Base-by-base conservation (phyloP, 2,329 filamentous ascomycete genomes). In the Beauveria bassiana region DNA sequence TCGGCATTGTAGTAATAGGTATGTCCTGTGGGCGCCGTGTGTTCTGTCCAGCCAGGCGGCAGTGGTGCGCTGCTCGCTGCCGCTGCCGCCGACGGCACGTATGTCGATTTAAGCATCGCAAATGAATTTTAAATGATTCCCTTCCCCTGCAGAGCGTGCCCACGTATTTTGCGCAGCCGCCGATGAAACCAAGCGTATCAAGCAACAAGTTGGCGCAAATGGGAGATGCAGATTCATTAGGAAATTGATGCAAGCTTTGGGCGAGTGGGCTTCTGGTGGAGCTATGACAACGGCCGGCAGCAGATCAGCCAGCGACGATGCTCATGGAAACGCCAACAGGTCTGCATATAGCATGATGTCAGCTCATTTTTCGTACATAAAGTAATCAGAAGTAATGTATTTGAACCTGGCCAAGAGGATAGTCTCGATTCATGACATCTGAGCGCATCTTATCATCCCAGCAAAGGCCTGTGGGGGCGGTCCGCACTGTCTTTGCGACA, bases 41-140 rank as follows among this genome's bases (percentile, higher is more conserved):
- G 92, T 74, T 96, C 90, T n/a, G 89, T 91, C 93, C 93, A 97
- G 65, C 91, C 92, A 49, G 87, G 80, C 31, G 87, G 88, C 1
- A 97, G 79, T 42, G 89, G 85, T 51, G 84, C 79, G 43, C 76
- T 71, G 20, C 68, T 66, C 9, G 63, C 66, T 1, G 65, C 68
- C 8, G 75, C 63, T 61, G 73, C 71, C 52, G 75, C 68, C 10
- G 82, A 81, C 24, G 85, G 80, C 63, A 83, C 85, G 74, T 93
- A 86, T n/a, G 90, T 93, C 22, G 88, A 90, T 70, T 86, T 91
- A 54, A 93, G 78, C 88, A 91, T 91, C 40, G 53, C 61, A 46
- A 49, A 26, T 61, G 43, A 58, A 55, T 59, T 59, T 2, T 5
- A 20, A 10, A 14, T 42, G n/a, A 26, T 24, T 14, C 8, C 5